A percentile compares a stretch with the other conserved stretches of the same genome.
Evolutionary conservation across 2,329 filamentous ascomycete genomes (phyloP).

Genomic region (Penicillium decumbens): DNA sequence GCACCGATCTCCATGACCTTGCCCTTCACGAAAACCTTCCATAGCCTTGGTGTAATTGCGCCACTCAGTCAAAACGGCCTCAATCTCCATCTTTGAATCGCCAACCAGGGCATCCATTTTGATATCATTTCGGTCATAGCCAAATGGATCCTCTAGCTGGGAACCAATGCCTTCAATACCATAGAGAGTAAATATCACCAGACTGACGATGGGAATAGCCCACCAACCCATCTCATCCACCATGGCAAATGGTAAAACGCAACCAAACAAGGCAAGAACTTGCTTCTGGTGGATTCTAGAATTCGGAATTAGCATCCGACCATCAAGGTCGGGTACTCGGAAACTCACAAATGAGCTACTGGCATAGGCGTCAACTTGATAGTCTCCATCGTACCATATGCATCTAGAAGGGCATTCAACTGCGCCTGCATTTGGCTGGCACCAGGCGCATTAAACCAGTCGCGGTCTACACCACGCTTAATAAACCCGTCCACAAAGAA

Average conservation of each 20-base stretch:
- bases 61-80: conserved; percentile 58
- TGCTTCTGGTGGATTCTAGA: conserved; percentile 59
- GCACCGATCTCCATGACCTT: conserved; percentile 16
- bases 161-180: conserved; percentile 60
- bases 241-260: conserved; percentile 59
- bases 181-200: conserved; percentile 61
- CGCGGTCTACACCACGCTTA: conserved; percentile 51
- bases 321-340: no score
- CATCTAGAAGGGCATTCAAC: conserved; percentile 53
- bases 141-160: conserved; percentile 63
- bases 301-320: not conserved
- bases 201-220: conserved; percentile 54
- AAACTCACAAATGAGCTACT: conserved; percentile 53
- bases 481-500: conserved; percentile 59
- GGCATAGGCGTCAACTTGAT: conserved; percentile 62
- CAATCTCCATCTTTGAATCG: conserved; percentile 55
- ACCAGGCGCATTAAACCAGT: conserved; percentile 58
- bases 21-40: conserved; percentile 13
- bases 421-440: conserved; percentile 56
- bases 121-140: conserved; percentile 62
- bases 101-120: conserved; percentile 64
- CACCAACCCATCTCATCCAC: conserved; percentile 62
- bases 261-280: conserved; percentile 58
- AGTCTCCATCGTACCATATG: conserved; percentile 61
- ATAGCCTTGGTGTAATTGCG: conserved; percentile 30